Conservation (phyloP, 176 grass and related monocot genomes). For the Themeda triandra region DNA sequence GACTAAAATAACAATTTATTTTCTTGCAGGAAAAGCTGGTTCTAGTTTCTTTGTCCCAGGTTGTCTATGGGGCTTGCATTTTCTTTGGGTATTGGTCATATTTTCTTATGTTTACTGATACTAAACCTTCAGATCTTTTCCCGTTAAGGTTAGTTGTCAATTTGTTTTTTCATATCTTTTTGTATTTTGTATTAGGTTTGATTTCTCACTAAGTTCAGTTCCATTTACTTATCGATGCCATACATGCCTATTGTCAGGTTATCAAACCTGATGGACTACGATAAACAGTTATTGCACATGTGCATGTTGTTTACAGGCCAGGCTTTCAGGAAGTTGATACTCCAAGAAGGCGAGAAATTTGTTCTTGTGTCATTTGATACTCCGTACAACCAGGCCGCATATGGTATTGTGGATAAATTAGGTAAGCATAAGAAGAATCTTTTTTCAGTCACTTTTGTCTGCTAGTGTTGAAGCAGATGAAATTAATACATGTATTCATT, state of each 20-base stretch:
- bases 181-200: background rate
- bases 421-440: constrained; percentile 46
- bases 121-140: constrained; percentile 51
- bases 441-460: background rate
- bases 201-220: constrained; percentile 24
- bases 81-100: constrained; percentile 86
- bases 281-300: constrained; percentile 92
- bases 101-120: constrained; percentile 60
- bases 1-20: constrained; percentile 7
- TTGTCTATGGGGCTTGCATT: constrained; percentile 63
- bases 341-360: constrained; percentile 97
- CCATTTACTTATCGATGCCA: constrained; percentile 7
- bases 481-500: constrained; percentile 13
- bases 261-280: constrained; percentile 61
- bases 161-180: constrained; percentile 17
- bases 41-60: constrained; percentile 87
- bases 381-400: constrained; percentile 95
- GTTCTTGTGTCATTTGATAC: constrained; percentile 93
- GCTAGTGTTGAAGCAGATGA: background rate
- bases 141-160: constrained; percentile 64
- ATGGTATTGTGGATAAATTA: constrained; percentile 91
- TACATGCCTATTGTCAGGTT: constrained; percentile 52
- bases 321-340: constrained; percentile 82
- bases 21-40: constrained; percentile 82
- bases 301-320: constrained; percentile 95